phyloP scores from a whole-genome alignment of 2,329 filamentous ascomycete genomes.

The Ascochyta clinopodiicola region DNA sequence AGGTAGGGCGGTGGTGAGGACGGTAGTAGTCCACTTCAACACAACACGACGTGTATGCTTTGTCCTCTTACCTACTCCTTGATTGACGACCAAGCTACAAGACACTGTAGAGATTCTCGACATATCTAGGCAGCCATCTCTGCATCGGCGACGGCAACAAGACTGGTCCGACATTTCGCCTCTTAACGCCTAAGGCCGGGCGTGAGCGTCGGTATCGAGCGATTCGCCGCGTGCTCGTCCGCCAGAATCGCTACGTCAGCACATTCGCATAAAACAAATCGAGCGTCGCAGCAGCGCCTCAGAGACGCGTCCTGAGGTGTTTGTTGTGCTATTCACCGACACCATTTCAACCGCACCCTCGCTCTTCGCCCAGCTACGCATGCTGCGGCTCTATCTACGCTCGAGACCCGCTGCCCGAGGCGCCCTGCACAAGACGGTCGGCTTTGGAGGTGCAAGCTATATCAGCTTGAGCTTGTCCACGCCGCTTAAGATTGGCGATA shows the following conservation, averaged over 20 bases:
- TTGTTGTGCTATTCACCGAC: constrained; percentile 27
- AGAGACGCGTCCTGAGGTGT: constrained; percentile 23
- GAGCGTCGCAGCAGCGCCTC: constrained; percentile 28
- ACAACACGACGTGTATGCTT: too few species aligned
- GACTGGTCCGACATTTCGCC: not conserved
- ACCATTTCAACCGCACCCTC: constrained; percentile 45
- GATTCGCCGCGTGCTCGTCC: constrained; percentile 13
- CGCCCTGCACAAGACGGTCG: constrained; percentile 34
- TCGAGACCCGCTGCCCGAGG: constrained; percentile 28
- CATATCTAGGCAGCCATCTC: not conserved
- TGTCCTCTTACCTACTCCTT: too few species aligned
- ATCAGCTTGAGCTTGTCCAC: constrained; percentile 39
- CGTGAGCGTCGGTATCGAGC: not conserved
- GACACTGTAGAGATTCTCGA: too few species aligned
- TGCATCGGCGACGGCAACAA: constrained; percentile 1
- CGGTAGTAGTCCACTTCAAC: too few species aligned
- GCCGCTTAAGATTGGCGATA: constrained; percentile 36
- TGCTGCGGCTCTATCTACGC: constrained; percentile 39
- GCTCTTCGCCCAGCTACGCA: constrained; percentile 38
- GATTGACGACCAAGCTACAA: too few species aligned
- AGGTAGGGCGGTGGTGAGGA: too few species aligned
- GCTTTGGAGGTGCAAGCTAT: constrained; percentile 42
- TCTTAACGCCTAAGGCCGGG: constrained; percentile 4
- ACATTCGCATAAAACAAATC: constrained; percentile 9
- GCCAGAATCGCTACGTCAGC: constrained; percentile 29